Conservation (phyloP, 2,329 filamentous ascomycete genomes). For the Curvularia lunata region DNA sequence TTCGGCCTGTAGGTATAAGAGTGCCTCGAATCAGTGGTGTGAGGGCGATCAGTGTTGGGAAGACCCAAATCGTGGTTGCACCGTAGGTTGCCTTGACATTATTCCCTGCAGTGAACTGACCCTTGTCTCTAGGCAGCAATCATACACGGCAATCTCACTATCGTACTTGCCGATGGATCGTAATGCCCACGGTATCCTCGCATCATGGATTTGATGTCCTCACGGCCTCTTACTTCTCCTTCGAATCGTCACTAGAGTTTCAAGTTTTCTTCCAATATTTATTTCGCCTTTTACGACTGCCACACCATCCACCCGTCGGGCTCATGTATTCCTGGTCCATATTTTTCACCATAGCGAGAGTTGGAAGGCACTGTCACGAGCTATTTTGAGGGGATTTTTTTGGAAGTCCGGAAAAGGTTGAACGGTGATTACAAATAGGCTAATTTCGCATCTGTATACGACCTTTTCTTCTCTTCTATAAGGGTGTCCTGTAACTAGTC, state of each 20-base stretch:
- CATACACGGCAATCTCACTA: slow-evolving; percentile 30
- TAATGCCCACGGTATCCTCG: background rate
- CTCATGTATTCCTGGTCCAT: slow-evolving; percentile 27
- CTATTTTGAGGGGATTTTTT: slow-evolving; percentile 32
- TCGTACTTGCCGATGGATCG: slow-evolving; percentile 40
- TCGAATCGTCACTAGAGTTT: slow-evolving; percentile 8
- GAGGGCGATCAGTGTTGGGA: slow-evolving; percentile 52
- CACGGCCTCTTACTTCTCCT: background rate
- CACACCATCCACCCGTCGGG: slow-evolving; percentile 2
- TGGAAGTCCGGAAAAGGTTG: slow-evolving; percentile 28
- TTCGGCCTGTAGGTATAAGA: slow-evolving; percentile 65
- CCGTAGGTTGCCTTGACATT: slow-evolving; percentile 63
- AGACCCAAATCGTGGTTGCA: slow-evolving; percentile 70
- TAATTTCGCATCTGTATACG: slow-evolving; percentile 20
- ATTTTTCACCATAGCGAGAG: slow-evolving; percentile 27
- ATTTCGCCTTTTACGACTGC: slow-evolving; percentile 1
- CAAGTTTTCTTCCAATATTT: slow-evolving; percentile 9
- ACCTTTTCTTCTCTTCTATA: slow-evolving; percentile 9
- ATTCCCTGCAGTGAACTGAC: background rate
- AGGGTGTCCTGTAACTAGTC: background rate
- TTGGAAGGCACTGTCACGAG: background rate
- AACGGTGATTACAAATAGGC: background rate
- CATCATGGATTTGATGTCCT: background rate
- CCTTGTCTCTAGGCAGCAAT: slow-evolving; percentile 27
- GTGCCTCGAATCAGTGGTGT: slow-evolving; percentile 68